phyloP scores from a whole-genome alignment of 352 stramenopile species.

The Globisporangium splendens region DNA sequence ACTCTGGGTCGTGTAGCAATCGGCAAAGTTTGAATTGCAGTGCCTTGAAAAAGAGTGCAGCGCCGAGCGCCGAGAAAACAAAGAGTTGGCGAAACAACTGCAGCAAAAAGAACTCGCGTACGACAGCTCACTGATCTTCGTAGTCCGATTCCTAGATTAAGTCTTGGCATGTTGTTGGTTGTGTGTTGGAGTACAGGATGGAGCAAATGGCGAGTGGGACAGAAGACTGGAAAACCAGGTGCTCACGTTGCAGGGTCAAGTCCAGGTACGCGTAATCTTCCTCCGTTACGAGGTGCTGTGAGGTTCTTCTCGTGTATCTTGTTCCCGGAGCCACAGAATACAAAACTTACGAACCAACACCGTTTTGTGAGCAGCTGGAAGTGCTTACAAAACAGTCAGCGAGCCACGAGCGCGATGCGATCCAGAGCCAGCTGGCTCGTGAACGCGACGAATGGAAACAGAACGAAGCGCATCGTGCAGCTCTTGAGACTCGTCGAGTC shows the following conservation, averaged over 20 bases:
- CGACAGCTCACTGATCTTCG: neutral
- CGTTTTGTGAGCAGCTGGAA: slow-evolving; percentile 30
- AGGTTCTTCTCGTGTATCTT: too few relatives aligned
- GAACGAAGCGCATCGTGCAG: slow-evolving; percentile 18
- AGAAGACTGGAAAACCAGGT: slow-evolving; percentile 33
- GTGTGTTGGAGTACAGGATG: neutral
- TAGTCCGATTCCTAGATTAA: neutral
- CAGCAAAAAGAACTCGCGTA: slow-evolving; percentile 34
- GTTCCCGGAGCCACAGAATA: too few relatives aligned
- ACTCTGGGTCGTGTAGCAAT: slow-evolving; percentile 15
- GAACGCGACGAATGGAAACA: slow-evolving; percentile 47
- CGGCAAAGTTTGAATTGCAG: slow-evolving; percentile 24
- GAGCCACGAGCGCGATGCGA: slow-evolving; percentile 37
- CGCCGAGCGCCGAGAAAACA: slow-evolving; percentile 29
- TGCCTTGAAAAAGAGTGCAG: slow-evolving; percentile 32
- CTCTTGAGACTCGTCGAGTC: slow-evolving; percentile 27
- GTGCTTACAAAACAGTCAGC: slow-evolving; percentile 40
- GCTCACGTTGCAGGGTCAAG: slow-evolving; percentile 39
- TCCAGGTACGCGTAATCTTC: slow-evolving; percentile 29
- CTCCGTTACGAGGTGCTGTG: too few relatives aligned
- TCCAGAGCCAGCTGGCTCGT: slow-evolving; percentile 28
- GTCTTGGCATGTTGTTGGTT: neutral
- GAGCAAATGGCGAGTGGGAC: slow-evolving; percentile 29
- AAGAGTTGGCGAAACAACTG: slow-evolving; percentile 23
- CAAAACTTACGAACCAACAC: too few relatives aligned